Conservation (phyloP, 2,329 filamentous ascomycete genomes). For the Ophiostoma sp. region DNA sequence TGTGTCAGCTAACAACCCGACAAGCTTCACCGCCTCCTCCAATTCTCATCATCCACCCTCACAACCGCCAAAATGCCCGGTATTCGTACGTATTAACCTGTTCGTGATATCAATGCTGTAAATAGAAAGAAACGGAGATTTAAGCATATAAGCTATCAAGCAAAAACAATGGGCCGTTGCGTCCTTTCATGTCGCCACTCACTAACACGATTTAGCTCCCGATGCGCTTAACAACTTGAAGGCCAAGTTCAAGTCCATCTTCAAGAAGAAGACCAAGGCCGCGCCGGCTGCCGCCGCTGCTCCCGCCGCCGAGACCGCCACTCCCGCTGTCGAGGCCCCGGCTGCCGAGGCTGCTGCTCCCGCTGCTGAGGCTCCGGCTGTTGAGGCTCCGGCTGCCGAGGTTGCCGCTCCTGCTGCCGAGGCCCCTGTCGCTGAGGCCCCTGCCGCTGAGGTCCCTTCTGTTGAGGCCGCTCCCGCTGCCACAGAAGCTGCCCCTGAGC, state of each 20-base stretch:
- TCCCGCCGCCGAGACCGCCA: constrained; percentile 23
- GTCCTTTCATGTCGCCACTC: constrained; percentile 8
- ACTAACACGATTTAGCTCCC: constrained; percentile 36
- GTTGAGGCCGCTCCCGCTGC: constrained; percentile 28
- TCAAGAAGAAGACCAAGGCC: constrained; percentile 42
- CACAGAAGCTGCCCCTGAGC: constrained; percentile 14
- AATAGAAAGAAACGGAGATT: too few relatives aligned
- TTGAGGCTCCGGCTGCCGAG: constrained; percentile 27
- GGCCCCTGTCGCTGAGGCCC: constrained; percentile 27
- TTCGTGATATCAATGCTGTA: too few relatives aligned
- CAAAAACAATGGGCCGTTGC: background rate
- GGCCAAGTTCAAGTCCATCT: constrained; percentile 49
- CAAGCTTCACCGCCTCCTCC: constrained; percentile 1
- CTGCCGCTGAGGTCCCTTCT: constrained; percentile 26
- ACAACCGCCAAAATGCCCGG: constrained; percentile 44
- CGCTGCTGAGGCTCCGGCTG: constrained; percentile 28
- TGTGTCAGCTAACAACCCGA: constrained; percentile 6
- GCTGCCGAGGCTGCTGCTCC: constrained; percentile 10
- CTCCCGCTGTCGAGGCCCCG: constrained; percentile 23
- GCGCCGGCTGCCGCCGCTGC: constrained; percentile 25
- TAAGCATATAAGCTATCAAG: background rate
- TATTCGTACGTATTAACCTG: constrained; percentile 42
- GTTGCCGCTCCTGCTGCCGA: constrained; percentile 15
- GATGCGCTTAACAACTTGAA: constrained; percentile 51
- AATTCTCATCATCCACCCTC: background rate